Base-by-base conservation (phyloP, 2,329 filamentous ascomycete genomes). In the Fusarium vanettenii region DNA sequence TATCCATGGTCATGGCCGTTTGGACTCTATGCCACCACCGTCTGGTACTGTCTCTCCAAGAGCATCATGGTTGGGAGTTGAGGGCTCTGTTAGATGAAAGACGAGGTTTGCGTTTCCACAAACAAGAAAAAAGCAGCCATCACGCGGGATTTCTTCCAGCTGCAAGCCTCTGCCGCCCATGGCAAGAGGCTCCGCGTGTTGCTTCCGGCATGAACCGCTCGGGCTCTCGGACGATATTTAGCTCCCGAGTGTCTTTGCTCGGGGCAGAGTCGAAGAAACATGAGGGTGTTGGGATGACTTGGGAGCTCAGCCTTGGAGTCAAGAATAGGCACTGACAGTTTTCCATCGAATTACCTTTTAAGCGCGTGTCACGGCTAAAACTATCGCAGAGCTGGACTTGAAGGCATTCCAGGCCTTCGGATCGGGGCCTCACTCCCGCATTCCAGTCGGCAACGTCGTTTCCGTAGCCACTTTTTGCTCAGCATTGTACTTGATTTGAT, bases 401-500 rank as follows among this genome's bases (percentile, higher is more conserved):
- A 61, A 29, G 39, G n/a, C 59, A 62, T 62, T 62, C 60, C 43
- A 48, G 41, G 43, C 31, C 31, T 35, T 48, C 39, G 59, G 59
- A 45, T 48, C 39, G 39, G 59, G 39, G 20, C 27, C n/a, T 29
- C 29, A 22, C 39, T 22, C 27, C 59, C 39, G 59, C 59, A 61
- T 61, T 61, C 59, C 59, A 61, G 59, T n/a, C 59, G 59, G 59
- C 59, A 61, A 55, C 59, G 43, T 20, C 31, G 25, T 61, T 31
- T 22, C 57, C 37, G 39, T 31, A 22, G 57, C 37, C 33, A n/a
- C 18, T 20, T 20, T 31, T 20, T 20, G 45, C 27, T 31, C 27
- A 25, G 10, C 18, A 11, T 55, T 55, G 27, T 31, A 14, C 18
- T 55, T 31, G 25, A 55, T 31, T 55, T 31, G 25, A 55, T 31